Base-by-base conservation (phyloP, 2,329 filamentous ascomycete genomes). In the Aspergillus sp. region DNA sequence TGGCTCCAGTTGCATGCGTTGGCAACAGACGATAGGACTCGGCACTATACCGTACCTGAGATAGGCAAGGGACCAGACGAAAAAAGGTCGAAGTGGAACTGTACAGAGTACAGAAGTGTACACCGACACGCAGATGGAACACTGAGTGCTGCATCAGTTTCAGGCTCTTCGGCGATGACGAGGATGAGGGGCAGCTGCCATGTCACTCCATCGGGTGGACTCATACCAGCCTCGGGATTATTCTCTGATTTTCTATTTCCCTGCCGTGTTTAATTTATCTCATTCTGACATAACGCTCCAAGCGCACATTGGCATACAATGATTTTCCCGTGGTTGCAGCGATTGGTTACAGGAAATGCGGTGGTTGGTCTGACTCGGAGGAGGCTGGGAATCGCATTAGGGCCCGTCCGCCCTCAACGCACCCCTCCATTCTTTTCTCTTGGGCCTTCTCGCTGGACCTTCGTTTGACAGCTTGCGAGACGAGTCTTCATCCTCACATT, bases 331-430 rank as follows among this genome's bases (percentile, higher is more conserved):
- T 43, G 36, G 34, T 51, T 11, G 40, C 25, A 25, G 44, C 43
- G 50, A 56, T 58, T 61, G 55, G 56, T 52, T 17, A 53, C 57
- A 63, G 53, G 50, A 70, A 71, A 65, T 67, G 49, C 59, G 67
- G 67, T 68, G 40, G 40, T 42, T 42, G 40, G 40, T 19, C 40
- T 20, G 16, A 21, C 16, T 13, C 19, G 40, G 40, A 42, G 40
- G 40, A 42, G 40, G 40, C 40, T 42, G 40, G 40, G 40, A 21
- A 42, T 42, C 40, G 40, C 40, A 29, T 29, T 29, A 29, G 11
- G 16, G 19, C 17, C 40, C 16, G 14, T 38, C 34, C 7, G 14
- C 34, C 11, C 34, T 38, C 34, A 38, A n/a, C 14, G 17, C 40
- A 42, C 19, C 17, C 40, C 40, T 42, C 19, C 40, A 29, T 42